A percentile compares a stretch with the other conserved stretches of the same genome.
Conservation (phyloP, 495 filamentous ascomycete genomes). For the Penicillium soppii region DNA sequence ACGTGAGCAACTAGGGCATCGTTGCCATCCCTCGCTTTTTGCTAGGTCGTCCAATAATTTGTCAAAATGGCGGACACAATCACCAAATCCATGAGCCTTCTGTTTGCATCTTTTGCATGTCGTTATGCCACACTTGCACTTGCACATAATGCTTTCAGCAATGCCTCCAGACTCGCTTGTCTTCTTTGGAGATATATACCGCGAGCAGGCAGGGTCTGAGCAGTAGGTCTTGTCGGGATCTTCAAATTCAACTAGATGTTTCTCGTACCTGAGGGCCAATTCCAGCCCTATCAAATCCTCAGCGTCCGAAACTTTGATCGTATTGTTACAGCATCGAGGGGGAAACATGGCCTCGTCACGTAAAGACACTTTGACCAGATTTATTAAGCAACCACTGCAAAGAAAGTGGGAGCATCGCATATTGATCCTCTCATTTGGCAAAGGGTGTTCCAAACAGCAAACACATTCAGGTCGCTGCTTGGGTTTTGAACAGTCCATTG, state of each 20-base stretch:
- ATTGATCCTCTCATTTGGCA: conserved; percentile 3
- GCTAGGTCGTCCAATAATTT: not conserved
- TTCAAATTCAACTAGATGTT: conserved; percentile 25
- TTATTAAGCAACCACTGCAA: conserved; percentile 30
- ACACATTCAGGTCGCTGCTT: not conserved
- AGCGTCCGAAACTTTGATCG: conserved; percentile 15
- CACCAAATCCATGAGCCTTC: not conserved
- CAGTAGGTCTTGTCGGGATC: conserved; percentile 34
- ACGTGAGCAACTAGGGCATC: conserved; percentile 11
- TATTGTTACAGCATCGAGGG: conserved; percentile 35
- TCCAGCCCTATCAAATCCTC: conserved; percentile 9
- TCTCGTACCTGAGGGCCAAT: conserved; percentile 3
- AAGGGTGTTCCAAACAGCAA: not conserved
- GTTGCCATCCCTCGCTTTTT: conserved; percentile 23
- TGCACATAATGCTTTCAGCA: not conserved
- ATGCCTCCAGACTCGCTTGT: too few relatives aligned
- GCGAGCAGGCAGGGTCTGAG: conserved; percentile 22
- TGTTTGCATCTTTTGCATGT: conserved; percentile 5
- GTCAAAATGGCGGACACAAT: not conserved
- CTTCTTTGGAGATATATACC: conserved; percentile 17
- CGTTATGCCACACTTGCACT: not conserved
- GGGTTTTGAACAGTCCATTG: not conserved
- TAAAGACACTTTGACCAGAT: conserved; percentile 28
- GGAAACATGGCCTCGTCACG: conserved; percentile 40
- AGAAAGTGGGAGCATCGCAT: conserved; percentile 36